Conservation (phyloP, 1,284 basidiomycete genomes). For the Tilletia caries region DNA sequence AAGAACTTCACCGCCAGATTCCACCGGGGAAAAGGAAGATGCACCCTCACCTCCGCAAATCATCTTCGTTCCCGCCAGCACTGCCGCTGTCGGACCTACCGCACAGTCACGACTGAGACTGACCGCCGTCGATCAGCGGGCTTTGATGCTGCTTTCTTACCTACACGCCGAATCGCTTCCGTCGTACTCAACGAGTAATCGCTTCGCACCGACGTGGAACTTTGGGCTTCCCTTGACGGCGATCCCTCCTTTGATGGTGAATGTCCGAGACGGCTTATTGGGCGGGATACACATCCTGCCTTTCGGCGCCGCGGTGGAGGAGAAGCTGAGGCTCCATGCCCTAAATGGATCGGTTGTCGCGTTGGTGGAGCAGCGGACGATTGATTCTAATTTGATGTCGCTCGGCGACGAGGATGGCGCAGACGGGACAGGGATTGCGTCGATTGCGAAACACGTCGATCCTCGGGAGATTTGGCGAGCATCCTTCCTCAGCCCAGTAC, state of each 20-base stretch:
- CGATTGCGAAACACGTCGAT: not conserved
- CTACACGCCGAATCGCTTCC: constrained; percentile 32
- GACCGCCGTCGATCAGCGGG: constrained; percentile 32
- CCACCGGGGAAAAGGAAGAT: not conserved
- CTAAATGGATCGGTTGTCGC: constrained; percentile 78
- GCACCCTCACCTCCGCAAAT: not conserved
- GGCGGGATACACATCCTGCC: constrained; percentile 59
- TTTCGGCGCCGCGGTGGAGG: constrained; percentile 31
- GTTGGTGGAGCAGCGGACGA: constrained; percentile 36
- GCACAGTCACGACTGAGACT: constrained; percentile 14
- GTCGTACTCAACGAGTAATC: not conserved
- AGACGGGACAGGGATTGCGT: too few relatives aligned
- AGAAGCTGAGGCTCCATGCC: constrained; percentile 57
- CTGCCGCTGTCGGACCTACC: not conserved
- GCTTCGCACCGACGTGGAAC: constrained; percentile 62
- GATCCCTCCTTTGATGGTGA: constrained; percentile 30
- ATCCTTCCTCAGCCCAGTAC: not conserved
- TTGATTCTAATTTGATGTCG: not conserved
- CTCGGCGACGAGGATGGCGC: not conserved
- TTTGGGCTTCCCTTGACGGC: constrained; percentile 66
- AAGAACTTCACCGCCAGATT: not conserved
- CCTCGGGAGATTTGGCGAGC: not conserved
- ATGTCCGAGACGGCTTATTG: constrained; percentile 63
- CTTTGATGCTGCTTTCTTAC: constrained; percentile 32
- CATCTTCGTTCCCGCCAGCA: not conserved